A percentile compares a stretch with the other conserved stretches of the same genome.
Conservation (phyloP, 1,284 basidiomycete species). For the Tilletiaria anomala region DNA sequence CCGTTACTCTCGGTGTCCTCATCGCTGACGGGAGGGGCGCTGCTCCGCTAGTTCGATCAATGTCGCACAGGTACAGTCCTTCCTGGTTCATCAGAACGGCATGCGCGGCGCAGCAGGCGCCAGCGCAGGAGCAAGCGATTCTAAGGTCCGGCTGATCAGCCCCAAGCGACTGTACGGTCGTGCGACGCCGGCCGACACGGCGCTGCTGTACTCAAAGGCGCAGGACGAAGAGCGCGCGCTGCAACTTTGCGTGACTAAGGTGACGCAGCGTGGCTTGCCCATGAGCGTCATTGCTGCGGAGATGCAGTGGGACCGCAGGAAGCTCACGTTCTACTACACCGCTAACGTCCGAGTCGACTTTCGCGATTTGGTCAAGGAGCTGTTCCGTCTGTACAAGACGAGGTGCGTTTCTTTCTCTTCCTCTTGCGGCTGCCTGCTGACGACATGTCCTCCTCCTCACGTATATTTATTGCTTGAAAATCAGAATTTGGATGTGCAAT, state of each 20-base stretch:
- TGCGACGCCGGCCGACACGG: conserved; percentile 61
- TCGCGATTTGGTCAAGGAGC: conserved; percentile 78
- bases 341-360: conserved; percentile 95
- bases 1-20: background rate
- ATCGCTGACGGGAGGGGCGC: background rate
- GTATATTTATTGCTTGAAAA: too few relatives aligned
- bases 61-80: conserved; percentile 65
- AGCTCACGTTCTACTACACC: conserved; percentile 93
- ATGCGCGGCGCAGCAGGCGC: background rate
- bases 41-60: conserved; percentile 42
- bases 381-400: conserved; percentile 53
- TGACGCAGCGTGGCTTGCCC: conserved; percentile 55
- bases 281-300: conserved; percentile 98
- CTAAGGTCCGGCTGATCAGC: conserved; percentile 42
- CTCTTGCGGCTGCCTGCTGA: background rate
- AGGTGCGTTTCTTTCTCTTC: too few relatives aligned
- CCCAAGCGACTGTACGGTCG: conserved; percentile 95
- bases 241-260: conserved; percentile 76
- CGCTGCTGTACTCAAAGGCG: conserved; percentile 39
- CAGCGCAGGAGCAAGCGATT: background rate
- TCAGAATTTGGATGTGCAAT: too few relatives aligned
- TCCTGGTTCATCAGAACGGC: conserved; percentile 18
- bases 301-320: conserved; percentile 77
- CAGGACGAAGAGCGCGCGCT: conserved; percentile 86
- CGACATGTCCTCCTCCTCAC: background rate